Evolutionary conservation across 1,284 basidiomycete species (phyloP), one percentile per base, ranked within the genome.

Genomic region (Ustanciosporium gigantosporum): DNA sequence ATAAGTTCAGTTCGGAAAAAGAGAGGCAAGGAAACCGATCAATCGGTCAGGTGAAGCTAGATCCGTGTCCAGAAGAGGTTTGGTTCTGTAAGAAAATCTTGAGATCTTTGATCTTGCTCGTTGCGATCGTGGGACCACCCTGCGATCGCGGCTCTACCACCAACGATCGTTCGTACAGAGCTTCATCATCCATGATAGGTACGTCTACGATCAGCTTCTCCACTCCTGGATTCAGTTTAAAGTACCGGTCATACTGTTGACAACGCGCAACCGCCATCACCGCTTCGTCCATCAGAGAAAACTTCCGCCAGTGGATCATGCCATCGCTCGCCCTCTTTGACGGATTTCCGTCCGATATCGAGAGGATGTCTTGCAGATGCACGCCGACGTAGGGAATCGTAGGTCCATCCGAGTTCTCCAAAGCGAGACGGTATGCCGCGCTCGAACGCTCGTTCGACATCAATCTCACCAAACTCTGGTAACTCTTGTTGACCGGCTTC

Each of bases 311-410:
- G 41, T 74, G 72, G 17, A 74, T 48, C 55, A 55, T 48, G 7
- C 64, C 72, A 25, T 74, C 72, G 17, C 25, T 46, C 8, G 46
- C 44, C 1, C 66, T 41, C 31, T 66, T 68, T 4, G 48, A 57
- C 1, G 69, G 69, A 23, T 74, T 74, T 32, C 72, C 72, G 24
- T 73, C 72, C 20, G 59, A 61, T 27, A 68, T 68, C n/a, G 61
- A 66, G 11, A 74, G 57, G 14, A 74, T 68, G 45, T 74, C 72
- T 31, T 74, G 71, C 24, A 70, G 42, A 29, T 73, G 70, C 17
- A 74, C 72, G 7, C 72, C 72, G 5, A 74, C 62, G 40, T 72
- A 70, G 5, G 72, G 72, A 19, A 74, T 68, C 21, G 68, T 73
- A 1, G 65, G 61, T 0, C 69, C 70, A 14, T 65, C 58, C 8